phyloP scores from a whole-genome alignment of 805 yeast species.

The Hanseniaspora taiwanica region DNA sequence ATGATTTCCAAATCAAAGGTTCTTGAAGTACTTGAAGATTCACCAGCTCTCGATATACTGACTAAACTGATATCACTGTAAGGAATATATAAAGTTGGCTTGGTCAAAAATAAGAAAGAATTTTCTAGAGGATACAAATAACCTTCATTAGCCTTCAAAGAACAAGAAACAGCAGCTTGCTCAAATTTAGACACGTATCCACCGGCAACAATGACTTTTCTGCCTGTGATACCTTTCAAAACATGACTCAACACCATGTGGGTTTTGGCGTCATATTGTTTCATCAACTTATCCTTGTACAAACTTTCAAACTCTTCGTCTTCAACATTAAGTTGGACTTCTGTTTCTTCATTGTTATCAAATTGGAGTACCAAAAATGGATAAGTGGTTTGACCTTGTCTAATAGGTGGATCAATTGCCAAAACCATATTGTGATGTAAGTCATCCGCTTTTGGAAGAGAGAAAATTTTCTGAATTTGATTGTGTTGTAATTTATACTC shows the following conservation, averaged over 20 bases:
- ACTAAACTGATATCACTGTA: constrained; percentile 65
- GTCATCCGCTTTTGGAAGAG: constrained; percentile 91
- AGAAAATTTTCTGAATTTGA: constrained; percentile 80
- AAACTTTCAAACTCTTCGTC: constrained; percentile 68
- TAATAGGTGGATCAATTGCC: constrained; percentile 91
- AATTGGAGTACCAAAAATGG: constrained; percentile 88
- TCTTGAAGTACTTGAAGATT: constrained; percentile 59
- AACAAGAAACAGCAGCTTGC: constrained; percentile 81
- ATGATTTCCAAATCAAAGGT: constrained; percentile 85
- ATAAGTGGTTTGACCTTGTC: constrained; percentile 97
- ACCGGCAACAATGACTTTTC: constrained; percentile 77
- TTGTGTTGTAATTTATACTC: constrained; percentile 89
- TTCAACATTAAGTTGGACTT: constrained; percentile 72
- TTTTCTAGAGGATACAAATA: constrained; percentile 86
- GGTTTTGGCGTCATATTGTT: constrained; percentile 68
- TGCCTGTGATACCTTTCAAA: constrained; percentile 79
- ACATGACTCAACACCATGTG: constrained; percentile 80
- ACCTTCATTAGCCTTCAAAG: constrained; percentile 92
- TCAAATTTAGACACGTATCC: constrained; percentile 61
- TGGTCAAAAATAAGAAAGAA: constrained; percentile 80
- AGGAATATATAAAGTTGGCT: constrained; percentile 88
- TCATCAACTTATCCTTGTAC: constrained; percentile 64
- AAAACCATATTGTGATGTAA: constrained; percentile 75
- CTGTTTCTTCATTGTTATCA: constrained; percentile 79
- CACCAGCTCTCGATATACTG: constrained; percentile 80